Evolutionary conservation across 2,329 filamentous ascomycete species (phyloP), one percentile per base, ranked within the genome.

Genomic region (Trichoderma semiorbis): DNA sequence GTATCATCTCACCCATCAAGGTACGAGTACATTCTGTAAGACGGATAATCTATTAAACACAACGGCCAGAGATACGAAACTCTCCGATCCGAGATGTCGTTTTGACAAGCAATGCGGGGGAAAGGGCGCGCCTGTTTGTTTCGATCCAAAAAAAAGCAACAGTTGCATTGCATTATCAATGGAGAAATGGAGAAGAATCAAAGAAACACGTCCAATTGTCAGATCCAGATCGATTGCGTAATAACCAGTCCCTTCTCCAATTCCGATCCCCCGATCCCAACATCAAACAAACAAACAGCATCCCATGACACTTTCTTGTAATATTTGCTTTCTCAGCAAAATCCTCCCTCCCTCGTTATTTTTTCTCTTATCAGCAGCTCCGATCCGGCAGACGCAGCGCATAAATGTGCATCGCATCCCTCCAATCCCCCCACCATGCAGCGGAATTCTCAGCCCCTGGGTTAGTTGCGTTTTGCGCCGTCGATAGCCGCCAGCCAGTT

Each of bases 71-170:
- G 47, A 53, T 53, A 21, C 47, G 11, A 53, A 24, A 24, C n/a
- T 26, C 30, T 36, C 28, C 47, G 50, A 53, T 32, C 50, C 47
- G 47, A 21, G n/a, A 21, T 24, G 47, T 21, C n/a, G 14, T 43
- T 43, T 55, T 55, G 50, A 58, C 21, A 32, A 14, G 30, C 30
- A 43, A 43, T 68, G 65, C 50, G 65, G 65, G 53, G 24, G 36
- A n/a, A 68, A 68, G 65, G 65, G 65, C 65, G 65, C 65, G 65
- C 65, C 50, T 43, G 26, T 43, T 39, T 34, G n/a, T n/a, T n/a
- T n/a, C n/a, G n/a, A n/a, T n/a, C n/a, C n/a, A n/a, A n/a, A n/a
- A n/a, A n/a, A n/a, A n/a, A n/a, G n/a, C n/a, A 8, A 50, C 3
- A 10, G 12, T 21, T 28, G 58, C 58, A 32, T 61, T 50, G n/a